A percentile compares a stretch with the other conserved stretches of the same genome.
Conservation (phyloP, 805 yeast genomes). For the Suhomyces xylopsoci region DNA sequence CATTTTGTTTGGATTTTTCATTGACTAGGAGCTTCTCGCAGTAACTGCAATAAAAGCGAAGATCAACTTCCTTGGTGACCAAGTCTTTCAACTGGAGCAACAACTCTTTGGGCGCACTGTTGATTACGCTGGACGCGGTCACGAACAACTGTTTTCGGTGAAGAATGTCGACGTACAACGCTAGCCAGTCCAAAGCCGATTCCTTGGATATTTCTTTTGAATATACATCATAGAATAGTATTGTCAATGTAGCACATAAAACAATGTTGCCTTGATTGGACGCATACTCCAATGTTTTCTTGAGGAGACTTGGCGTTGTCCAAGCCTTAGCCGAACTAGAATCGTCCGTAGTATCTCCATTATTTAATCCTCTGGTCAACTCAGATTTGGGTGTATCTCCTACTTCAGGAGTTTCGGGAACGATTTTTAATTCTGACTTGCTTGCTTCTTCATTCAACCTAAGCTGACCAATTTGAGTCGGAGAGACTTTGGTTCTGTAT, state of each 20-base stretch:
- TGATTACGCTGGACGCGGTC: slow-evolving; percentile 55
- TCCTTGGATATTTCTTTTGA: slow-evolving; percentile 18
- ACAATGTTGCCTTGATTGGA: slow-evolving; percentile 61
- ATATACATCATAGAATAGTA: slow-evolving; percentile 45
- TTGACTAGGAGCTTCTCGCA: slow-evolving; percentile 61
- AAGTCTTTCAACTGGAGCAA: slow-evolving; percentile 25
- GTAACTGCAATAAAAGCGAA: slow-evolving; percentile 54
- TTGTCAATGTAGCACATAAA: slow-evolving; percentile 54
- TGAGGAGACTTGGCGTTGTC: slow-evolving; percentile 50
- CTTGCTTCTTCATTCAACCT: slow-evolving; percentile 6
- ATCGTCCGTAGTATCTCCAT: slow-evolving; percentile 3
- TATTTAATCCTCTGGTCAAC: slow-evolving; percentile 24
- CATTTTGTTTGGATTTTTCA: slow-evolving; percentile 45
- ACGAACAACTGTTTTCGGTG: slow-evolving; percentile 50
- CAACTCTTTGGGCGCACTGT: slow-evolving; percentile 35
- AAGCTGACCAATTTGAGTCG: not conserved
- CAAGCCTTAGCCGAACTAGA: slow-evolving; percentile 43
- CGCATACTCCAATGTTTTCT: slow-evolving; percentile 53
- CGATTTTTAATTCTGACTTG: slow-evolving; percentile 15
- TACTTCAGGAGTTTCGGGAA: slow-evolving; percentile 12
- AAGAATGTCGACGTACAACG: slow-evolving; percentile 53
- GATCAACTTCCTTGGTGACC: slow-evolving; percentile 33
- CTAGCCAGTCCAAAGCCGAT: slow-evolving; percentile 53
- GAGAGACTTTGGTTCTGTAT: slow-evolving; percentile 3
- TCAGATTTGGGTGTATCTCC: slow-evolving; percentile 17